Evolutionary conservation across 2,329 filamentous ascomycete species (phyloP).

Genomic region (Diaporthe sp.): DNA sequence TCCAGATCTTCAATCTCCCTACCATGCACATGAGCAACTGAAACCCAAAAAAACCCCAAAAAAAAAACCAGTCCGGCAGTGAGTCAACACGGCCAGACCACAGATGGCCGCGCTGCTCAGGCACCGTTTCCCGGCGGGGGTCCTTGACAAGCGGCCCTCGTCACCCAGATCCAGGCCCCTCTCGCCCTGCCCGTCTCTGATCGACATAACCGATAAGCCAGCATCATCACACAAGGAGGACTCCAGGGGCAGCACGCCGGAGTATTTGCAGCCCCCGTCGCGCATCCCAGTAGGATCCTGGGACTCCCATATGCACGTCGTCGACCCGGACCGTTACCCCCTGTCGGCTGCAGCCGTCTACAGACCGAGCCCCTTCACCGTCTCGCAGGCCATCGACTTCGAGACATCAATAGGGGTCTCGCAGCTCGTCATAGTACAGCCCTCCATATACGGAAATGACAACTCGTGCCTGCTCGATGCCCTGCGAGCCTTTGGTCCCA

Average conservation of each 20-base stretch:
- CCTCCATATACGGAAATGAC: conserved; percentile 45
- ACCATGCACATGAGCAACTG: neutral
- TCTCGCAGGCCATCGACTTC: conserved; percentile 34
- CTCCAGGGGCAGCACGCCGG: neutral
- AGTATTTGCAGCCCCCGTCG: neutral
- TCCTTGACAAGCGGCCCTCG: conserved; percentile 23
- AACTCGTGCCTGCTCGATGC: conserved; percentile 45
- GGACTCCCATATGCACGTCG: conserved; percentile 45
- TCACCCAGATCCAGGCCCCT: conserved; percentile 10
- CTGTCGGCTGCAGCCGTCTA: conserved; percentile 30
- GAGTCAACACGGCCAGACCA: neutral
- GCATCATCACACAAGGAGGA: conserved; percentile 30
- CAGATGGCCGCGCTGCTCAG: conserved; percentile 31
- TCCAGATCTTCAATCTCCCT: neutral
- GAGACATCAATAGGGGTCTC: conserved; percentile 40
- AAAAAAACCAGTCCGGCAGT: no score
- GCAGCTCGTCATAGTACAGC: conserved; percentile 42
- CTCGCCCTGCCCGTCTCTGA: conserved; percentile 13
- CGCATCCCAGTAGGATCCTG: conserved; percentile 40
- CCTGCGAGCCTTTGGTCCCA: conserved; percentile 38
- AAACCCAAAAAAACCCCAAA: no score
- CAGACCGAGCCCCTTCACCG: conserved; percentile 27
- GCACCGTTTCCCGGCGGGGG: conserved; percentile 27
- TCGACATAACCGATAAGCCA: conserved; percentile 22
- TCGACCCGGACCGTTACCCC: conserved; percentile 37